Evolutionary conservation across 495 filamentous ascomycete species (phyloP), one percentile per base, ranked within the genome.

Genomic region (Hypoxylon cercidicola): DNA sequence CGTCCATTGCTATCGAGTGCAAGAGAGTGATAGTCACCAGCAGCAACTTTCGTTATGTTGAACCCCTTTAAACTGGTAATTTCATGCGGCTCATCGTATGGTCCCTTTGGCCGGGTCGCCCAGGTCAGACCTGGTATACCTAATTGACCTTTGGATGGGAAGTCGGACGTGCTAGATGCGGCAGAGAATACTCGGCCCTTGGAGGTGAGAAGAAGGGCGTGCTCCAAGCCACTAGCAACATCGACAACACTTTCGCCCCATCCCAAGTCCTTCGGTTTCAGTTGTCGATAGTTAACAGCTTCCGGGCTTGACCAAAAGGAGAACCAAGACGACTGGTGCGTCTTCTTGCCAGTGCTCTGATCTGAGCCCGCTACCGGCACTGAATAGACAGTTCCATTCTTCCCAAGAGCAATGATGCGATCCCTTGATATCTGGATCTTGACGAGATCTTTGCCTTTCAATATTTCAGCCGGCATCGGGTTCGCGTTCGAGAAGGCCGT

Each of bases 11-110:
- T 82, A 69, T 93, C 90, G 15, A 92, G 80, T 1, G 82, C 89
- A 10, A 97, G 77, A 21, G 93, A 94, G 74, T 99, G 95, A 63
- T 89, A 89, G 71, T 97, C 93, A 23, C 95, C 95, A 10, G 92
- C 74, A 0, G 94, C 93, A 56, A 98, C 87, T 48, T 89, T 80
- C 7, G 79, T 74, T 37, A 96, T 87, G 3, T 73, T 75, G 30
- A 54, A 85, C 4, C 85, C 88, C 41, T 84, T 85, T 0, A 86
- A 83, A 2, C 54, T 69, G 1, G 56, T 43, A 1, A 83, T 68
- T 68, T 96, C 92, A 67, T 97, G 91, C 15, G 87, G 89, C 55
- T 85, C 79, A 69, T 97, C 92, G 57, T 89, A 95, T 1, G 89
- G 82, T 0, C 92, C 94, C 25, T 83, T 79, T 4, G 94, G 93